Evolutionary conservation across 371 early-diverging fungal species (phyloP).

Genomic region (Syncephalis plumigaleata): DNA sequence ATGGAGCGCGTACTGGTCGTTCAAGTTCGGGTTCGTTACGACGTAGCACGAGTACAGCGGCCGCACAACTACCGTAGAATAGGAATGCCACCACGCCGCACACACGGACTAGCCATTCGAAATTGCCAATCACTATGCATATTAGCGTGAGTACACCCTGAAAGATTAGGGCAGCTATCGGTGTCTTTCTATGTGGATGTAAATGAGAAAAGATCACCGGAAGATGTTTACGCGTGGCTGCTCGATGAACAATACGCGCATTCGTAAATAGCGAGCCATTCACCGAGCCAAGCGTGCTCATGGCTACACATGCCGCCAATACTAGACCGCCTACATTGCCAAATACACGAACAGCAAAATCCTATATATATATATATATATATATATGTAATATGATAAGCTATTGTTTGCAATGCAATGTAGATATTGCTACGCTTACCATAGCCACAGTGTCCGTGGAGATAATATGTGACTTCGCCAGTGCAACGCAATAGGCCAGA

Average conservation of each 20-base stretch:
- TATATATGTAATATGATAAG: too few species aligned
- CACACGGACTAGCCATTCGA: conserved; percentile 49
- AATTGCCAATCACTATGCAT: conserved; percentile 46
- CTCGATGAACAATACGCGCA: conserved; percentile 49
- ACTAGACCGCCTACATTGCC: conserved; percentile 49
- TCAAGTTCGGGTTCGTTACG: too few species aligned
- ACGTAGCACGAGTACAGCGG: too few species aligned
- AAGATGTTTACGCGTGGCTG: conserved; percentile 48
- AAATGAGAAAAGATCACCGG: conserved; percentile 50
- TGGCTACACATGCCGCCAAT: conserved; percentile 54
- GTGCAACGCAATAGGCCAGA: conserved; percentile 62
- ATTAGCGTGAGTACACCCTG: conserved; percentile 40
- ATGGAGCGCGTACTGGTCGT: too few species aligned
- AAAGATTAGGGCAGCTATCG: conserved; percentile 40
- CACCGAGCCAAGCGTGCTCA: conserved; percentile 60
- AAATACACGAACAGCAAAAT: conserved; percentile 56
- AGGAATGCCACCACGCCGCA: conserved; percentile 59
- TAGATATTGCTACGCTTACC: conserved; percentile 7
- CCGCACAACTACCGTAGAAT: conserved; percentile 19
- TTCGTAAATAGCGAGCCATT: conserved; percentile 61
- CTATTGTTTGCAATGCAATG: too few species aligned
- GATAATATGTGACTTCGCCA: conserved; percentile 45
- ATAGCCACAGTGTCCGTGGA: conserved; percentile 45
- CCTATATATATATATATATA: too few species aligned
- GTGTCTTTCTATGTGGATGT: conserved; percentile 36